Evolutionary conservation across 225 moss, liverwort and hornwort genomes (phyloP).

Genomic region (Pleurozium schreberi): DNA sequence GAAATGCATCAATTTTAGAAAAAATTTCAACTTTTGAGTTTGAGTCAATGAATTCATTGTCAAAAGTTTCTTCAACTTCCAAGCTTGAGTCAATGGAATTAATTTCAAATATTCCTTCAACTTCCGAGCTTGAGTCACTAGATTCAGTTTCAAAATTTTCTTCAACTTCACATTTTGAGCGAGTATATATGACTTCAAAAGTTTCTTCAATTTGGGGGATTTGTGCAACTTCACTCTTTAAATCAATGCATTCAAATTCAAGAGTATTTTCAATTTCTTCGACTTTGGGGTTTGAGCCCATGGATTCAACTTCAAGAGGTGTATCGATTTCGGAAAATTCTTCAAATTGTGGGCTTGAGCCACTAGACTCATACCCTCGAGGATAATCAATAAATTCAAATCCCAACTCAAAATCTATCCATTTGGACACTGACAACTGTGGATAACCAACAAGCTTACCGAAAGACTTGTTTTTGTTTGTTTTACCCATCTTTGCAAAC

Average conservation of each 20-base stretch:
- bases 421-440: not conserved
- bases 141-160: too few relatives aligned
- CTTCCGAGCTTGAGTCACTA: not conserved
- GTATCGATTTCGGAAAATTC: not conserved
- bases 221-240: too few relatives aligned
- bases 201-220: too few relatives aligned
- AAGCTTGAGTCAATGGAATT: not conserved
- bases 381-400: not conserved
- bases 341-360: not conserved
- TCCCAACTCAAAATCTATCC: too few relatives aligned
- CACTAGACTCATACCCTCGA: too few relatives aligned
- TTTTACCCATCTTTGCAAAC: too few relatives aligned
- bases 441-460: too few relatives aligned
- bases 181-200: not conserved
- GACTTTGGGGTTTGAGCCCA: not conserved
- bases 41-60: too few relatives aligned
- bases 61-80: not conserved
- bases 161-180: rapidly evolving
- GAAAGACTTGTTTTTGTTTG: not conserved
- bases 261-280: not conserved
- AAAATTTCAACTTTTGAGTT: too few relatives aligned
- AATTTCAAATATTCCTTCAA: not conserved
- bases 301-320: not conserved
- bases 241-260: not conserved
- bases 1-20: not conserved